Percentiles rank a stretch among this genome's conserved stretches.
Conservation (phyloP, 768 basidiomycete species). For the Amanita pallidorosea region DNA sequence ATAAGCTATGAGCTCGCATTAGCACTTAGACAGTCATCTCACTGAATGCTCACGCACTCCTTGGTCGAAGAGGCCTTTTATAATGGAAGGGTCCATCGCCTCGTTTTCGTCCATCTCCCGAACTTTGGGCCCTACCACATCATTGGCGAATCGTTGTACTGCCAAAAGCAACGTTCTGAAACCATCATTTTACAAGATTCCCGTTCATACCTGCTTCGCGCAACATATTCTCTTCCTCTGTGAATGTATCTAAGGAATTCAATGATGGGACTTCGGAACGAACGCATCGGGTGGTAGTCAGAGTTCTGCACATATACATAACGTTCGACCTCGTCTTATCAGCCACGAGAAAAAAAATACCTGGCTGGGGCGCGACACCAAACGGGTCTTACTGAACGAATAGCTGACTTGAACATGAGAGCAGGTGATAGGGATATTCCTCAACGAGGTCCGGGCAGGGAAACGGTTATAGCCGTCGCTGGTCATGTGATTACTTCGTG, state of each 20-base stretch:
- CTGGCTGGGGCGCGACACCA: background rate
- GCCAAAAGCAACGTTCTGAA: conserved; percentile 6
- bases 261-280: conserved; percentile 19
- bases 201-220: conserved; percentile 68
- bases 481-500: conserved; percentile 15
- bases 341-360: background rate
- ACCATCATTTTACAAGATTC: background rate
- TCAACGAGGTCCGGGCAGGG: background rate
- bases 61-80: conserved; percentile 88
- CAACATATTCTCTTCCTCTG: conserved; percentile 92
- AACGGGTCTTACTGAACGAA: background rate
- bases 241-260: conserved; percentile 71
- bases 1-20: conserved; percentile 52
- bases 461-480: background rate
- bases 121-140: conserved; percentile 85
- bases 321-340: background rate
- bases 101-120: conserved; percentile 98
- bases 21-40: conserved; percentile 2
- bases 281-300: conserved; percentile 14
- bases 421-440: background rate
- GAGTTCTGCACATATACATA: conserved; percentile 15
- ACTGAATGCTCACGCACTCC: conserved; percentile 46
- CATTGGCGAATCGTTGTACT: conserved; percentile 85
- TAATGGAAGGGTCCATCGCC: conserved; percentile 79
- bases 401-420: conserved; percentile 5